Evolutionary conservation across 1,284 basidiomycete genomes (phyloP).

Genomic region (Naganishia sp.): DNA sequence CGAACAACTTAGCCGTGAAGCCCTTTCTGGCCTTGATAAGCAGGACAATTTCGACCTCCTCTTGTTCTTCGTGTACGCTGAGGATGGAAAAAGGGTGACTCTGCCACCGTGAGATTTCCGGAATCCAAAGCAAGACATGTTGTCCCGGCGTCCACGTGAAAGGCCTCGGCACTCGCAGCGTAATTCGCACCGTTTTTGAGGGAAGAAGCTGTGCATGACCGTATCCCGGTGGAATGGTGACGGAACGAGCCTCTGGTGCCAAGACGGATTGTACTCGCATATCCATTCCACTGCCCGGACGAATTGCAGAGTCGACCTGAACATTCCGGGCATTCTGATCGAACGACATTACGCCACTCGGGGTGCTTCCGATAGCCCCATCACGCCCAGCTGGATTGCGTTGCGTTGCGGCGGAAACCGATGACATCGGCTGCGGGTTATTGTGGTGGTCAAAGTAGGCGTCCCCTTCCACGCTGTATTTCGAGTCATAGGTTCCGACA

Average conservation of each 20-base stretch:
- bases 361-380: neutral
- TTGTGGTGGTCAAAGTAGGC: slow-evolving; percentile 18
- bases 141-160: slow-evolving; percentile 71
- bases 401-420: neutral
- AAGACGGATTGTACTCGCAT: slow-evolving; percentile 5
- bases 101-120: slow-evolving; percentile 66
- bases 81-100: slow-evolving; percentile 82
- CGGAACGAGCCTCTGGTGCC: slow-evolving; percentile 2
- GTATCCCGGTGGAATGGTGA: slow-evolving; percentile 55
- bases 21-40: slow-evolving; percentile 75
- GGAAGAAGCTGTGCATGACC: slow-evolving; percentile 76
- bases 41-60: slow-evolving; percentile 66
- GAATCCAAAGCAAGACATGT: slow-evolving; percentile 67
- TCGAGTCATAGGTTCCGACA: slow-evolving; percentile 25
- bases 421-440: neutral
- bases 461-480: slow-evolving; percentile 17
- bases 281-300: neutral
- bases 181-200: slow-evolving; percentile 73
- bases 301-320: neutral
- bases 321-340: neutral
- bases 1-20: slow-evolving; percentile 74
- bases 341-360: neutral
- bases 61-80: slow-evolving; percentile 63
- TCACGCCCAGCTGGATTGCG: slow-evolving; percentile 1
- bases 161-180: slow-evolving; percentile 64